phyloP scores from a whole-genome alignment of 2,329 filamentous ascomycete genomes.

The Myriosclerotinia scirpicola region DNA sequence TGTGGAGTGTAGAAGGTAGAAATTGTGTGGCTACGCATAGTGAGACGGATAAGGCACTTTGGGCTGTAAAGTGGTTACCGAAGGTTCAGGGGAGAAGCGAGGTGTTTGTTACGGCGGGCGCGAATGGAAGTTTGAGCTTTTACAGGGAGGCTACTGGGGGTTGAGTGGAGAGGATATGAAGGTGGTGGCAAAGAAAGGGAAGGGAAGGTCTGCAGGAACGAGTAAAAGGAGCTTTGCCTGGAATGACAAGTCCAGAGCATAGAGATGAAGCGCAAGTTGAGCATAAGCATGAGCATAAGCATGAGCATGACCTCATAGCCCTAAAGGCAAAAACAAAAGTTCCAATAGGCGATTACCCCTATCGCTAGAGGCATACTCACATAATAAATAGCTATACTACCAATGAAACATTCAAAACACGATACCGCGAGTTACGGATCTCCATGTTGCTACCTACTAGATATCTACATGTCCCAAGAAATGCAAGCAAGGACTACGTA shows the following conservation, averaged over 20 bases:
- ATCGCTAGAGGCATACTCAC: neutral
- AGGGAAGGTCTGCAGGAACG: neutral
- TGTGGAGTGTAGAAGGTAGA: conserved; percentile 86
- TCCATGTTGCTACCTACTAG: neutral
- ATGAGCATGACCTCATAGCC: neutral
- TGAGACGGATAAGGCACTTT: conserved; percentile 82
- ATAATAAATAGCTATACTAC: neutral
- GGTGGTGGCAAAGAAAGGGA: too few relatives aligned
- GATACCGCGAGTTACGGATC: conserved; percentile 5
- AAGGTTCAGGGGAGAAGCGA: conserved; percentile 60
- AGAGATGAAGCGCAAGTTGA: too few relatives aligned
- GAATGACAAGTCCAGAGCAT: neutral
- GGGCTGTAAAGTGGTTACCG: conserved; percentile 81
- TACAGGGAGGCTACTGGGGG: conserved; percentile 79
- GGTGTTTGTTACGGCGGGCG: conserved; percentile 77
- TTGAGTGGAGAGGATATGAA: conserved; percentile 20
- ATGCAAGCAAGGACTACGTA: neutral
- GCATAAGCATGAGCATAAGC: neutral
- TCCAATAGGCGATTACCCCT: neutral
- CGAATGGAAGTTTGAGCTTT: conserved; percentile 73
- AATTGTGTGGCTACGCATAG: conserved; percentile 90
- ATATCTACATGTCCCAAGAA: neutral
- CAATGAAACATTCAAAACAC: neutral
- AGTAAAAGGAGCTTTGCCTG: neutral
- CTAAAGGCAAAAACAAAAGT: neutral